These are phyloP conservation scores for Globisporangium uncinulatum DNA, from an alignment of 352 stramenopile genomes.

Conservation along the genomic window DNA sequence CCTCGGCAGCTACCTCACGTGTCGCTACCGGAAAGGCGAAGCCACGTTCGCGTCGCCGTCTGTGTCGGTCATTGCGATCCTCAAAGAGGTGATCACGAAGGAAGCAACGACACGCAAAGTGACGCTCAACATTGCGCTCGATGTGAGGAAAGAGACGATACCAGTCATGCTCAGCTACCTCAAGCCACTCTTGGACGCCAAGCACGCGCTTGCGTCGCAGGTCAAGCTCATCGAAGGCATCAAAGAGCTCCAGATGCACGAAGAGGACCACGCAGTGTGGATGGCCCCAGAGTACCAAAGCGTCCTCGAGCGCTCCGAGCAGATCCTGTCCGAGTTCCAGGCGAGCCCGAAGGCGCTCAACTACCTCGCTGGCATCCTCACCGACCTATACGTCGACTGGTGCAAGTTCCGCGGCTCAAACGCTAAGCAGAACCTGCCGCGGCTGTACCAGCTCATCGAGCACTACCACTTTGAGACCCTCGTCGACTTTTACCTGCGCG, in stretches of 20 bases:
- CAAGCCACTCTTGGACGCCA: constrained; percentile 56
- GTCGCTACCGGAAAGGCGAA: constrained; percentile 69
- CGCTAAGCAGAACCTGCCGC: constrained; percentile 64
- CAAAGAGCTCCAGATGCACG: constrained; percentile 80
- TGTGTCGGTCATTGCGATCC: constrained; percentile 76
- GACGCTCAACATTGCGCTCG: constrained; percentile 71
- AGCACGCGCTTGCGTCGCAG: constrained; percentile 66
- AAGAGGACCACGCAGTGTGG: constrained; percentile 63
- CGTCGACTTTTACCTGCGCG: constrained; percentile 71
- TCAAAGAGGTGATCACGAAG: constrained; percentile 83
- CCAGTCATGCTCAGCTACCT: constrained; percentile 62
- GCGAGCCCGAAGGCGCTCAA: constrained; percentile 62
- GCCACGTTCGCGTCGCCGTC: constrained; percentile 72
- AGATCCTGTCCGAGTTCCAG: constrained; percentile 74
- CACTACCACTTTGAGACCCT: constrained; percentile 79
- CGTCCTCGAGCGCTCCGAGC: constrained; percentile 57
- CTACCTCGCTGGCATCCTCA: constrained; percentile 75
- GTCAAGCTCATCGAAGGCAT: constrained; percentile 81
- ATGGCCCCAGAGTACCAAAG: constrained; percentile 79
- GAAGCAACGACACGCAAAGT: constrained; percentile 76
- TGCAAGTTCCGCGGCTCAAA: constrained; percentile 82
- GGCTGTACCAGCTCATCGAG: constrained; percentile 72
- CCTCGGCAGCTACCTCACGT: constrained; percentile 65
- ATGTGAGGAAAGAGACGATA: constrained; percentile 78
- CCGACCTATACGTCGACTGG: constrained; percentile 80